Conservation (phyloP, 2,329 filamentous ascomycete genomes). For the Botrytis deweyae region DNA sequence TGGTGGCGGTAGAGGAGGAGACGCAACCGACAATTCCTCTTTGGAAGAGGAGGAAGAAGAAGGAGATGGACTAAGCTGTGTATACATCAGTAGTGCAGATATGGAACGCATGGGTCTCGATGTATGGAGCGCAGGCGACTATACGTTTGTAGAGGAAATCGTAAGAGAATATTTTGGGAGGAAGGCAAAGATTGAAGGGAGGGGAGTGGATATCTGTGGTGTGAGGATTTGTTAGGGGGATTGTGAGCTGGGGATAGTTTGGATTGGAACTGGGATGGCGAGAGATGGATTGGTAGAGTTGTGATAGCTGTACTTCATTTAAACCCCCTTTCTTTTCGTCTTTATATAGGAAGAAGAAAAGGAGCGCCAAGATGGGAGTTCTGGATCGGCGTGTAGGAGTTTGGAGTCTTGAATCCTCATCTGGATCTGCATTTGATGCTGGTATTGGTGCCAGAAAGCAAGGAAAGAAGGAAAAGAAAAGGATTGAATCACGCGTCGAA, state of each 20-base stretch:
- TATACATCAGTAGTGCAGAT: conserved; percentile 63
- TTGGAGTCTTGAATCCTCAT: neutral
- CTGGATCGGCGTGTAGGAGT: neutral
- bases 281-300: neutral
- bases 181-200: conserved; percentile 61
- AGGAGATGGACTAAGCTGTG: conserved; percentile 33
- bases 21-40: conserved; percentile 45
- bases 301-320: neutral
- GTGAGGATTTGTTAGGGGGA: conserved; percentile 60
- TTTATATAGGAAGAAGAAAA: neutral
- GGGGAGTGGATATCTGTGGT: conserved; percentile 73
- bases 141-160: conserved; percentile 64
- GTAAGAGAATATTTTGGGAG: conserved; percentile 65
- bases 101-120: conserved; percentile 74
- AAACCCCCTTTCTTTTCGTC: neutral
- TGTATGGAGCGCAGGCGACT: conserved; percentile 70
- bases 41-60: conserved; percentile 47
- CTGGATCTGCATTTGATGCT: neutral
- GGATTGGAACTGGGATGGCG: neutral
- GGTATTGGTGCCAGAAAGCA: neutral
- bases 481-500: neutral
- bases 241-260: neutral
- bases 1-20: neutral
- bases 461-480: neutral
- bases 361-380: neutral